Base-by-base conservation (phyloP, 345 rosid species). In the Eucalyptus curtisii region DNA sequence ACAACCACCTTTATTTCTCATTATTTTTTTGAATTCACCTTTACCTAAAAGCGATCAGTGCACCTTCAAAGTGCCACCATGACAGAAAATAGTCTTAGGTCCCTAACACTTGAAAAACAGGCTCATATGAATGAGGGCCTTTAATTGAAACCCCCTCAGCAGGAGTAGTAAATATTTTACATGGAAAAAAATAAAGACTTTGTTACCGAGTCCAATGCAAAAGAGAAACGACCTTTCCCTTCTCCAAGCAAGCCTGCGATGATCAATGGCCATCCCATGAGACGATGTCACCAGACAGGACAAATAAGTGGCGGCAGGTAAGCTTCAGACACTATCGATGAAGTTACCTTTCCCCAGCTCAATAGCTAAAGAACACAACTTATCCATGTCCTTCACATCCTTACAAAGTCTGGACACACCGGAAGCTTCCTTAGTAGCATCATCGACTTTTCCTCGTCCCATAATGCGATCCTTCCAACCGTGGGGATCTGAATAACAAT, bases 401-500 rank as follows among this genome's bases (percentile, higher is more conserved):
- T 89, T 95, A 66, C 91, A 90, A 88, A 93, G 55, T 59, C 59
- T 89, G 57, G 90, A 86, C 57, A 88, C 45, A 52, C 87, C 68
- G 37, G 94, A 91, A 90, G 90, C 86, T 91, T 92, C 94, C 86
- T 12, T 25, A 5, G 89, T 88, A 90, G 48, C 49, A 86, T 85
- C 91, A 49, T 61, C 79, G 48, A 88, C n/a, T 33, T 87, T 88
- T 88, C 93, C 91, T 86, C 61, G 81, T 86, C 68, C 81, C 31
- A 22, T 53, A 31, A 92, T 90, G 81, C 79, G 88, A 90, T 89
- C 92, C 92, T 94, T 95, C 99, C 99, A 98, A 57, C 97, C 98
- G 42, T 94, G 92, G 91, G 98, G 98, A 92, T 98, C 97, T 40
- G 93, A 91, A 88, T 94, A 98, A 91, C 98, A 98, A 92, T 98